These are phyloP conservation scores for Eucalyptus shirleyi DNA, from an alignment of 345 rosid species.

Conservation along the genomic window DNA sequence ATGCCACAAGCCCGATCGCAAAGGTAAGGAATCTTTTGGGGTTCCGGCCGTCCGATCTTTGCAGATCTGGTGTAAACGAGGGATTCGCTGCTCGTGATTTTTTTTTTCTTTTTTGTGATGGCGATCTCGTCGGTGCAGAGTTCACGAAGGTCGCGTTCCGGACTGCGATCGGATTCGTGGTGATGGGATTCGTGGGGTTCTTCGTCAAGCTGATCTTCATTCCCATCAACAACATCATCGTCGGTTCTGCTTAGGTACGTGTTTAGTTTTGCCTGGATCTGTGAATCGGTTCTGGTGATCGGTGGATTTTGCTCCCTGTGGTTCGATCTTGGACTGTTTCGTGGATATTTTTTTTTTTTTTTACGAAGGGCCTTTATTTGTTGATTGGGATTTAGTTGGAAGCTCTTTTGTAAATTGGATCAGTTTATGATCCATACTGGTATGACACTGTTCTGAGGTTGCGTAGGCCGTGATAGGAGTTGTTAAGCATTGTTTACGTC, in stretches of 20 bases:
- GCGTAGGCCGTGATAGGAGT: not conserved
- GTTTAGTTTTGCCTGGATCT: not conserved
- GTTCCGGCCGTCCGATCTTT: not conserved
- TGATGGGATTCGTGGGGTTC: constrained; percentile 85
- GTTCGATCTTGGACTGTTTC: not conserved
- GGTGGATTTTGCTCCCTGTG: not conserved
- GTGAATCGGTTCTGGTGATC: not conserved
- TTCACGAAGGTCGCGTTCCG: constrained; percentile 74
- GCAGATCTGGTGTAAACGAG: not conserved
- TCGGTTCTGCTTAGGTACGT: constrained; percentile 45
- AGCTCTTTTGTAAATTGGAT: not conserved
- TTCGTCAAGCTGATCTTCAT: constrained; percentile 75
- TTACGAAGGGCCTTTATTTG: too few relatives aligned
- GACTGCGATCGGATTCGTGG: constrained; percentile 79
- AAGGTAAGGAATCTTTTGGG: constrained; percentile 13
- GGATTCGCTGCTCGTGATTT: not conserved
- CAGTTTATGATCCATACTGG: not conserved
- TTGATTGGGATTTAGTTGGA: not conserved
- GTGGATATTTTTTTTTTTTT: not conserved
- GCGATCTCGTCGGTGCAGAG: constrained; percentile 13
- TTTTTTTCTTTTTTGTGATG: not conserved
- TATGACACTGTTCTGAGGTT: not conserved
- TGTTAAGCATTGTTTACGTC: not conserved
- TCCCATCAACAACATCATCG: constrained; percentile 85
- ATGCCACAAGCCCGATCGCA: constrained; percentile 79